These are phyloP conservation scores for Aspergillus wentii DNA, from an alignment of 495 filamentous ascomycete species.

Conservation along the genomic window DNA sequence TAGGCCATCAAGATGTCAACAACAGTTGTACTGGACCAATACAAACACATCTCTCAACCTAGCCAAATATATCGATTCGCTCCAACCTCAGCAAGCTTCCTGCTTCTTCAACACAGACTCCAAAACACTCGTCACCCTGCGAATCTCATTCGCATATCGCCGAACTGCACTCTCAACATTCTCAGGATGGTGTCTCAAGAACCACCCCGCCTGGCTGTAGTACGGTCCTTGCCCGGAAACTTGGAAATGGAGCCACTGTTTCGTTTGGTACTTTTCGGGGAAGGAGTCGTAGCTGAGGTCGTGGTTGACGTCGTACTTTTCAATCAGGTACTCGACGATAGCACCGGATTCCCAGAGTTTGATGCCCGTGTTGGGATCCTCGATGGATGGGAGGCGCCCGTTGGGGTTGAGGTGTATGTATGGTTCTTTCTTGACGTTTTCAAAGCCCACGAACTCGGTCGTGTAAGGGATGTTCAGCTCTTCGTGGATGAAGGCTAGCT, in stretches of 20 bases:
- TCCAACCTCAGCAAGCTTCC: too few species aligned
- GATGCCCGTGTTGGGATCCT: slow-evolving; percentile 55
- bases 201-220: slow-evolving; percentile 47
- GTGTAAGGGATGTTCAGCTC: slow-evolving; percentile 53
- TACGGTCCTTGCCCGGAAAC: slow-evolving; percentile 56
- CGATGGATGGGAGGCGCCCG: slow-evolving; percentile 49
- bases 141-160: slow-evolving; percentile 49
- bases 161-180: slow-evolving; percentile 43
- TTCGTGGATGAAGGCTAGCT: slow-evolving; percentile 52
- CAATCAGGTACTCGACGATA: slow-evolving; percentile 58
- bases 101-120: slow-evolving; percentile 39
- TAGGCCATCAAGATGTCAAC: too few species aligned
- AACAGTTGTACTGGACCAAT: too few species aligned
- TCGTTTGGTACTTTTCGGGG: slow-evolving; percentile 33
- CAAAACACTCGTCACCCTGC: slow-evolving; percentile 50
- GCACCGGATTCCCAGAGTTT: slow-evolving; percentile 62
- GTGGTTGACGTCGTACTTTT: slow-evolving; percentile 52
- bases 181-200: slow-evolving; percentile 40
- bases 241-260: slow-evolving; percentile 58
- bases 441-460: slow-evolving; percentile 27
- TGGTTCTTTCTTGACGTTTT: slow-evolving; percentile 44
- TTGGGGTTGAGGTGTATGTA: slow-evolving; percentile 58
- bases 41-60: too few species aligned
- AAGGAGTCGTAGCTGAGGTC: slow-evolving; percentile 43
- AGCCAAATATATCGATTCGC: too few species aligned